These are phyloP conservation scores for Hypholoma sublateritium DNA, from an alignment of 768 basidiomycete species.

Conservation along the genomic window DNA sequence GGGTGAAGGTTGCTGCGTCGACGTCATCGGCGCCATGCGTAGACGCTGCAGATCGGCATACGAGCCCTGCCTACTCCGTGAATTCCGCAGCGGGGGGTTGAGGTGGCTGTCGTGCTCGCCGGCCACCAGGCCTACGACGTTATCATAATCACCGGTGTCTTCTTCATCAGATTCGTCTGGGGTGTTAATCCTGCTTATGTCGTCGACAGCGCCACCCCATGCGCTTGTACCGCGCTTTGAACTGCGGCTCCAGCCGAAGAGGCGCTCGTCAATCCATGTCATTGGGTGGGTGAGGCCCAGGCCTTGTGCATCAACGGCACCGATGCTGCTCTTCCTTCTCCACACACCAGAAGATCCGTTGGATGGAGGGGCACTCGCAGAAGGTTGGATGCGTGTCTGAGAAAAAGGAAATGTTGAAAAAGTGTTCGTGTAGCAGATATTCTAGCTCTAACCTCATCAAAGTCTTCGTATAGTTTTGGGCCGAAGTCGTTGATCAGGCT, in stretches of 20 bases:
- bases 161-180: slow-evolving; percentile 85
- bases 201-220: slow-evolving; percentile 69
- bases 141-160: slow-evolving; percentile 88
- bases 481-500: slow-evolving; percentile 87
- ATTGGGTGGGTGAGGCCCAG: slow-evolving; percentile 87
- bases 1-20: slow-evolving; percentile 5
- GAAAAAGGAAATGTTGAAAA: background rate
- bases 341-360: slow-evolving; percentile 72
- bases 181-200: slow-evolving; percentile 62
- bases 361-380: slow-evolving; percentile 83
- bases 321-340: slow-evolving; percentile 77
- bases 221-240: slow-evolving; percentile 79
- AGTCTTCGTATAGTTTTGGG: slow-evolving; percentile 84
- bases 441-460: slow-evolving; percentile 60
- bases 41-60: slow-evolving; percentile 83
- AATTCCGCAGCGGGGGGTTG: slow-evolving; percentile 31
- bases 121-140: slow-evolving; percentile 71
- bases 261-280: slow-evolving; percentile 92
- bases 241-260: slow-evolving; percentile 90
- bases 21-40: slow-evolving; percentile 36
- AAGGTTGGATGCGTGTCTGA: slow-evolving; percentile 80
- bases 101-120: slow-evolving; percentile 36
- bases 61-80: slow-evolving; percentile 65
- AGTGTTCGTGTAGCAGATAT: background rate
- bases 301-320: slow-evolving; percentile 84